Conservation (phyloP, 352 stramenopile species). For the Phytophthora megakarya region DNA sequence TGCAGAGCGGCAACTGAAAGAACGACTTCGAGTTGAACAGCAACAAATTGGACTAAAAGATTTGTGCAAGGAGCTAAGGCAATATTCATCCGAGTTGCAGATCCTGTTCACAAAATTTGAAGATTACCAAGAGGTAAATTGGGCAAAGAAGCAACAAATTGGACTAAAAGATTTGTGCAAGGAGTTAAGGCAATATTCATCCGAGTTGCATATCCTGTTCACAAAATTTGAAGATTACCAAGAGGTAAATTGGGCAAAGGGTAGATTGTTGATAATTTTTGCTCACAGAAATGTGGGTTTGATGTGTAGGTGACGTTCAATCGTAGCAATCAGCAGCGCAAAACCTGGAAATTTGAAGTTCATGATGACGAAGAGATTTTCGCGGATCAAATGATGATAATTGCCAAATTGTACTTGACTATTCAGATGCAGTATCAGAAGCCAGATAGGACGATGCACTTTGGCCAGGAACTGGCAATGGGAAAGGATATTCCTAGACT, state of each 20-base stretch:
- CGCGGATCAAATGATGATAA: conserved; percentile 1
- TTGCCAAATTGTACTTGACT: neutral
- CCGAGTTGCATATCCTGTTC: conserved; percentile 14
- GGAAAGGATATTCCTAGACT: neutral
- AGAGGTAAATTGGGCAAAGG: no score
- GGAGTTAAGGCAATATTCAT: neutral
- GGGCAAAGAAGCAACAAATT: no score
- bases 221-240: neutral
- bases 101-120: neutral
- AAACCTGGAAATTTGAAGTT: conserved; percentile 7
- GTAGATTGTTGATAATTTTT: neutral
- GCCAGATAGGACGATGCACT: neutral
- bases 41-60: neutral
- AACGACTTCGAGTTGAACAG: neutral
- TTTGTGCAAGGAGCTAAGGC: no score
- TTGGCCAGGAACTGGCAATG: neutral
- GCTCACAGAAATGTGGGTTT: neutral
- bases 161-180: no score
- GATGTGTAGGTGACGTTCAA: neutral
- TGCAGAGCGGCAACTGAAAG: neutral
- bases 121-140: neutral
- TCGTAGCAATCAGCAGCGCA: neutral
- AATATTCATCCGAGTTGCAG: conserved; percentile 8
- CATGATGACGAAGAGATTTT: conserved; percentile 5
- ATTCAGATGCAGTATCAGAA: neutral